Conservation (phyloP, 129 eudicot species). For the Heracleum sosnowskyi region DNA sequence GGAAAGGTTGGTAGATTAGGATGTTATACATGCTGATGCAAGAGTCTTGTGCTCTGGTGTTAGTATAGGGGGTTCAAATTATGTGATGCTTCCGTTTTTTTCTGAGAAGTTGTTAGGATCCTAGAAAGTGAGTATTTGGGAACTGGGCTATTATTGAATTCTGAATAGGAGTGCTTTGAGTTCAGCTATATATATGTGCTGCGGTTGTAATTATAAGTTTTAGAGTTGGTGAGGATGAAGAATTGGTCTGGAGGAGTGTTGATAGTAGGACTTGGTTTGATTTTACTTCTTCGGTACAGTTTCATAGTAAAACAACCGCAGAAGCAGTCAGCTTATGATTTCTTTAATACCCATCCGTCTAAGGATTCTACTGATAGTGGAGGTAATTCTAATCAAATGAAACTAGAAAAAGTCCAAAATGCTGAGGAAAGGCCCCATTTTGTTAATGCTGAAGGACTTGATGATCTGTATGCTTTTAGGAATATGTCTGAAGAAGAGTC, state of each 20-base stretch:
- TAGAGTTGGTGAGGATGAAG: conserved; percentile 47
- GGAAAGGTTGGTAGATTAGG: background rate
- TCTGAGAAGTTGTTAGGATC: conserved; percentile 6
- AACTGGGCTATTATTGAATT: background rate
- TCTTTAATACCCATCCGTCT: conserved; percentile 47
- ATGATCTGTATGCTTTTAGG: conserved; percentile 42
- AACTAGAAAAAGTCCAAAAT: conserved; percentile 14
- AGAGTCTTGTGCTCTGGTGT: background rate
- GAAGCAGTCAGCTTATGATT: conserved; percentile 68
- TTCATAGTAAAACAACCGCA: conserved; percentile 44
- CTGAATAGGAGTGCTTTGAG: too few relatives aligned
- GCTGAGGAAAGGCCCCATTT: conserved; percentile 34
- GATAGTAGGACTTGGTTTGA: conserved; percentile 51
- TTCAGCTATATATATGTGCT: background rate
- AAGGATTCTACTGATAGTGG: conserved; percentile 2
- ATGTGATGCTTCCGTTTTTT: background rate
- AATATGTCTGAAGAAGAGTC: conserved; percentile 43
- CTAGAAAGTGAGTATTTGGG: background rate
- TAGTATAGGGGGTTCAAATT: too few relatives aligned
- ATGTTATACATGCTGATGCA: background rate
- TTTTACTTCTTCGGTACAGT: conserved; percentile 56
- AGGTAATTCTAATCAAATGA: conserved; percentile 11
- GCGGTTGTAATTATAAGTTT: background rate
- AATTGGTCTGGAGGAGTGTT: conserved; percentile 85
- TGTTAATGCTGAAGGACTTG: conserved; percentile 46